Evolutionary conservation across 208 protist genomes (phyloP), one percentile per base, ranked within the genome.

Genomic region (Trypanosoma vivax): DNA sequence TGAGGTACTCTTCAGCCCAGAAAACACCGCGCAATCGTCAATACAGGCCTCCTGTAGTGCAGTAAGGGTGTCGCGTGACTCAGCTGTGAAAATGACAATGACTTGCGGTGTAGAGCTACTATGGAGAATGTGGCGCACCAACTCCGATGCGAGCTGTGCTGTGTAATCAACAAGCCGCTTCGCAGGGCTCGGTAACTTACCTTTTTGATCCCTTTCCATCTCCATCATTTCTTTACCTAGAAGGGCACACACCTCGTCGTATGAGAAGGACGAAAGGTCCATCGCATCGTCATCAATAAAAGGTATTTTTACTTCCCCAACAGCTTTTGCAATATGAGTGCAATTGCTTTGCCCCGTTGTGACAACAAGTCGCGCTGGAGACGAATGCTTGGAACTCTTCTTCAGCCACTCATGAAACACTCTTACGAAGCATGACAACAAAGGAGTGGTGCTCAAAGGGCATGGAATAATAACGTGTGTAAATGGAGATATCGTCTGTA

Each of bases 401-500:
- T 76, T 73, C 49, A 60, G 16, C 48, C 56, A 55, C 27, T 43
- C 14, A 27, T 29, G 5, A 53, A 71, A 35, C 6, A 35, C 25
- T 18, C 39, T 69, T 6, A 69, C 47, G 52, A 62, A 69, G 39
- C 48, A 69, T 48, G 81, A 80, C 24, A 83, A 51, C 19, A 87
- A 63, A 21, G 70, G 83, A 10, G 69, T 88, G 43, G 76, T 79
- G 49, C 59, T 70, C 14, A 61, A 73, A 16, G 80, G 42, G 37
- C 66, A 75, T 19, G 83, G 88, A 18, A 94, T 51, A 19, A 94
- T 65, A 34, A 92, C 60, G 60, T 94, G 83, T 24, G 88, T 90
- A 75, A 92, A 92, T 16, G 82, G 82, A 10, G 73, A 65, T 37
- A 90, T 69, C n/a, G 65, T 70, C 23, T 60, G 34, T 64, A 87